Evolutionary conservation across 805 yeast species (phyloP).

Genomic region (Priceomyces carsonii): DNA sequence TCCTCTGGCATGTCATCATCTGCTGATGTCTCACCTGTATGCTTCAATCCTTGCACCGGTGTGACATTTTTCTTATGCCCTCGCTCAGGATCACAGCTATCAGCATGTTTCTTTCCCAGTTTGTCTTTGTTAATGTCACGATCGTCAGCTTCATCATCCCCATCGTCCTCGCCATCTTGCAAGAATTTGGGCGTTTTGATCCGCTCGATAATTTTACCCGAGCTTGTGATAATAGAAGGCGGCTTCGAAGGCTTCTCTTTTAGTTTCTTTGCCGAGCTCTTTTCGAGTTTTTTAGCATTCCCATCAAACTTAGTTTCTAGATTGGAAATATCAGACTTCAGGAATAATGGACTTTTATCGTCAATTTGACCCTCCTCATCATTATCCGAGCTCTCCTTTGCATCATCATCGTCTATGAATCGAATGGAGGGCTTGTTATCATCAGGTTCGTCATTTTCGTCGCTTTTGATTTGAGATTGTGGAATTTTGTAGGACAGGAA

Average conservation of each 20-base stretch:
- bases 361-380: constrained; percentile 13
- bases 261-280: constrained; percentile 13
- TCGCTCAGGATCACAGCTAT: no score
- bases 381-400: constrained; percentile 10
- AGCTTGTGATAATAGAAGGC: constrained; percentile 37
- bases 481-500: constrained; percentile 76
- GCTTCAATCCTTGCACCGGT: constrained; percentile 2
- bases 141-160: constrained; percentile 12
- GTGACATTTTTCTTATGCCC: no score
- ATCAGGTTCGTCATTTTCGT: constrained; percentile 64
- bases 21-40: constrained; percentile 2
- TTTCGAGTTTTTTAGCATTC: constrained; percentile 1
- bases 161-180: constrained; percentile 25
- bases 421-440: constrained; percentile 55
- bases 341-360: constrained; percentile 9
- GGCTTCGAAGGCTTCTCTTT: constrained; percentile 19
- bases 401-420: constrained; percentile 54
- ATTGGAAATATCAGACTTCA: not conserved
- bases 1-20: constrained; percentile 4
- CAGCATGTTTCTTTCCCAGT: constrained; percentile 1
- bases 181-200: constrained; percentile 35
- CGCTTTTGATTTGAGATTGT: constrained; percentile 62
- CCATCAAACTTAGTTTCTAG: not conserved
- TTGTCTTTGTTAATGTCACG: no score
- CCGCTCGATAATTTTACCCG: constrained; percentile 35